Base-by-base conservation (phyloP, 2,329 filamentous ascomycete species). In the Purpureocillium takamizusanense region DNA sequence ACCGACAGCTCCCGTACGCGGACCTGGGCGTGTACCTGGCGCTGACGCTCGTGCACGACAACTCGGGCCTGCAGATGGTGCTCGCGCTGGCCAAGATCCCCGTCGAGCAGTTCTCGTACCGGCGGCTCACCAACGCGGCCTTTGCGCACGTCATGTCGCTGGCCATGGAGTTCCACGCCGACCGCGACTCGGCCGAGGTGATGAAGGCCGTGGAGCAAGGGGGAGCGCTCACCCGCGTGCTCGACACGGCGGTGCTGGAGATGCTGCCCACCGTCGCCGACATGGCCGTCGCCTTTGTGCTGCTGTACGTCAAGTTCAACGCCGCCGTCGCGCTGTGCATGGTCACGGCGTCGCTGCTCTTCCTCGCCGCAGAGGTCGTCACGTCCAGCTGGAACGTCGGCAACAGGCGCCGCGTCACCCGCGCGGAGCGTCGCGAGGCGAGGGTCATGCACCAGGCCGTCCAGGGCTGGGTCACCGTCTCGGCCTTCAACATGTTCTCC, bases 111-210 rank as follows among this genome's bases (percentile, higher is more conserved):
- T 61, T 55, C 13, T 59, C 59, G 3, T 76, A 79, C 45, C 65
- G 70, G 35, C 65, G 69, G 14, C 67, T 86, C 34, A 73, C 69
- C 10, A 72, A 72, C 2, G 68, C 76, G 2, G 74, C 79, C 0
- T 86, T 83, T 52, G 67, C 71, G 40, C 80, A 86, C 41, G 69
- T 86, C 27, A 78, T 86, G 69, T 66, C 63, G n/a, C 64, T 85
- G 1, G 81, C 78, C 0, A 81, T 81, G 61, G 78, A 84, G 43
- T 86, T 84, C 39, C 81, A 86, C 51, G 75, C 76, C 14, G 70
- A 71, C 36, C 81, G 81, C 45, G 70, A 74, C 38, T 78, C 76
- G 1, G 78, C 76, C 2, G 75, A 82, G 43, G 64, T 86, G 1
- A 74, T 78, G 54, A 73, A 76, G 45, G 72, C 78, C 3, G 70